These are phyloP conservation scores for Lotus japonicus DNA, from an alignment of 306 rosid genomes.

Conservation along the genomic window DNA sequence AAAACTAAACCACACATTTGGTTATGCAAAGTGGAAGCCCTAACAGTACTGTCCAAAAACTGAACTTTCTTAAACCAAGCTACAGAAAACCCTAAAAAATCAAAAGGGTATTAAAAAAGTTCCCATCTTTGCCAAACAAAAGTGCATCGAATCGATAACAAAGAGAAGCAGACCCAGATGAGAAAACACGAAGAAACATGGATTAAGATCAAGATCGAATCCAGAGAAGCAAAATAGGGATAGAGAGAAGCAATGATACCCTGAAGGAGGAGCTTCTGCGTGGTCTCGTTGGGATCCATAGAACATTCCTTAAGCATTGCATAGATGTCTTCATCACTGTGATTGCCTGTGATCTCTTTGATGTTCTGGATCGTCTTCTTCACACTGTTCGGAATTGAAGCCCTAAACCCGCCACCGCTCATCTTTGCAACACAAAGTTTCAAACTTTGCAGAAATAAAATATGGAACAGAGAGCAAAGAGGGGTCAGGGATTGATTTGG, in stretches of 20 bases:
- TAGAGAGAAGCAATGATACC: constrained; percentile 38
- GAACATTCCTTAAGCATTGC: constrained; percentile 94
- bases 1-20: constrained; percentile 8
- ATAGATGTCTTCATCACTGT: constrained; percentile 81
- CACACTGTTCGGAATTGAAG: constrained; percentile 67
- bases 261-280: constrained; percentile 87
- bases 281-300: constrained; percentile 97
- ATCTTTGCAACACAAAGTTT: constrained; percentile 40
- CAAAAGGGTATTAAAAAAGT: constrained; percentile 22
- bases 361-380: constrained; percentile 75
- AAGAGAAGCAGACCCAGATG: constrained; percentile 27
- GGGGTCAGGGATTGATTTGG: constrained; percentile 37
- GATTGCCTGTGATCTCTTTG: constrained; percentile 80
- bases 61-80: constrained; percentile 14
- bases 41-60: constrained; percentile 5
- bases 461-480: constrained; percentile 18
- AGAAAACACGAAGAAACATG: constrained; percentile 20
- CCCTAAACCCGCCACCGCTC: constrained; percentile 78
- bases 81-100: constrained; percentile 21
- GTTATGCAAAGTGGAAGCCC: not conserved
- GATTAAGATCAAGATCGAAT: constrained; percentile 28
- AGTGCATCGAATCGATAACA: constrained; percentile 20
- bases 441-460: constrained; percentile 4
- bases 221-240: not conserved
- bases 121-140: constrained; percentile 28